Base-by-base conservation (phyloP, 2,329 filamentous ascomycete species). In the Paraphoma chrysanthemicola region DNA sequence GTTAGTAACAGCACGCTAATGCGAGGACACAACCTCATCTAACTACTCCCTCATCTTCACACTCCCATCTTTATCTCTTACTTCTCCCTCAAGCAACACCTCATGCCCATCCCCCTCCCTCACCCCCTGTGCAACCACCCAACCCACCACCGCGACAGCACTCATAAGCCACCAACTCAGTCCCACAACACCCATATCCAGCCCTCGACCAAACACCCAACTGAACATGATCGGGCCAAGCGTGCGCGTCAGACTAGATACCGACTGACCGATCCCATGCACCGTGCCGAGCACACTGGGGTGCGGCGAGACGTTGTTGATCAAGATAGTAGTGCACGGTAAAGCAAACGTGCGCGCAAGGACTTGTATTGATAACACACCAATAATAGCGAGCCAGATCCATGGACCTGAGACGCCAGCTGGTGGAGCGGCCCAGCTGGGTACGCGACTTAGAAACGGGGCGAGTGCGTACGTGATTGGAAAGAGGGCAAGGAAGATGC, bases 101-200 rank as follows among this genome's bases (percentile, higher is more conserved):
- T 89, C 87, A 69, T 89, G 86, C 0, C 88, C 88, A 65, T 87
- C 78, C 0, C 87, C 87, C 62, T 90, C 87, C 49, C 76, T 77
- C 8, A 89, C 83, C 56, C 83, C 81, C 63, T 82, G 80, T 51
- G 84, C 88, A 5, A 83, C 81, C 4, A 84, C 56, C 16, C 81
- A 71, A 0, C 82, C 84, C 18, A 78, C 73, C 0, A 84, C 59
- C 0, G 85, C 85, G 7, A 87, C 76, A 3, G 75, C 72, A 10
- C 80, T 80, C 41, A 88, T 69, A 0, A 78, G 77, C 86, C 86
- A 88, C 77, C 84, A 88, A 0, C 85, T 83, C 7, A 83, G 77
- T 1, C 86, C 87, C 0, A 90, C 81, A 2, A 87, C 63, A 0
- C 87, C 87, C 30, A 79, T 75, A 33, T 82, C 80, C 18, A 90